phyloP scores from a whole-genome alignment of 805 yeast species.

The Candida nonsorbophila region DNA sequence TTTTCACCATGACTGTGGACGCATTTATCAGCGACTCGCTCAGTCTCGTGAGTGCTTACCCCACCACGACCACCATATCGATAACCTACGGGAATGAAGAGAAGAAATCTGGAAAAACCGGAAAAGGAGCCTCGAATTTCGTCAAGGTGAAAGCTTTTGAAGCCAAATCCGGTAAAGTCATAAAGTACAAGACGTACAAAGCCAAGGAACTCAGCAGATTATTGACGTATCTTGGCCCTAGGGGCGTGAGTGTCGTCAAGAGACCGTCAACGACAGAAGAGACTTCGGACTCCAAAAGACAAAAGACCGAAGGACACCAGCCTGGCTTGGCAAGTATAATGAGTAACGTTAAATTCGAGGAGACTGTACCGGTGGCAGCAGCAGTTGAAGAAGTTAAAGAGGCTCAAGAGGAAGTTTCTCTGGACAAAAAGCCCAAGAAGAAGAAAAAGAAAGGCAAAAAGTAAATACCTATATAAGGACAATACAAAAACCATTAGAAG shows the following conservation, averaged over 20 bases:
- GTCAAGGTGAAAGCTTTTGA: slow-evolving; percentile 60
- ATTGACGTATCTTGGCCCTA: slow-evolving; percentile 69
- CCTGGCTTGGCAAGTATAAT: slow-evolving; percentile 36
- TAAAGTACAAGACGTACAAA: slow-evolving; percentile 53
- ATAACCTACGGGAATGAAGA: slow-evolving; percentile 29
- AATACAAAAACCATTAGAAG: too few species aligned
- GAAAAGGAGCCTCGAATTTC: slow-evolving; percentile 21
- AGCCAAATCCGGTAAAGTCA: slow-evolving; percentile 56
- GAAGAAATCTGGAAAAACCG: slow-evolving; percentile 16
- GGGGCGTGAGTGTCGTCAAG: slow-evolving; percentile 40
- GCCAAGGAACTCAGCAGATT: slow-evolving; percentile 71
- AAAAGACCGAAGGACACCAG: slow-evolving; percentile 9
- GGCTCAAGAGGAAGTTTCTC: slow-evolving; percentile 7
- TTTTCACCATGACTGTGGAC: slow-evolving; percentile 4
- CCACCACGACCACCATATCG: slow-evolving; percentile 27
- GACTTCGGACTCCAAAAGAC: slow-evolving; percentile 4
- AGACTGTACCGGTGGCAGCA: slow-evolving; percentile 8
- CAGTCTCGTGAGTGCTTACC: slow-evolving; percentile 30
- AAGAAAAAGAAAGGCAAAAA: slow-evolving; percentile 29
- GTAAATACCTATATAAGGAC: slow-evolving; percentile 9
- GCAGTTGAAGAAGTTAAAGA: slow-evolving; percentile 4
- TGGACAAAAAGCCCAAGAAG: slow-evolving; percentile 16
- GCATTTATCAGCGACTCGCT: slow-evolving; percentile 10
- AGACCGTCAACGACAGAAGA: slow-evolving; percentile 5
- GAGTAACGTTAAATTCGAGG: slow-evolving; percentile 31